These are phyloP conservation scores for Hericium coralloides DNA, from an alignment of 768 basidiomycete species.

Conservation along the genomic window DNA sequence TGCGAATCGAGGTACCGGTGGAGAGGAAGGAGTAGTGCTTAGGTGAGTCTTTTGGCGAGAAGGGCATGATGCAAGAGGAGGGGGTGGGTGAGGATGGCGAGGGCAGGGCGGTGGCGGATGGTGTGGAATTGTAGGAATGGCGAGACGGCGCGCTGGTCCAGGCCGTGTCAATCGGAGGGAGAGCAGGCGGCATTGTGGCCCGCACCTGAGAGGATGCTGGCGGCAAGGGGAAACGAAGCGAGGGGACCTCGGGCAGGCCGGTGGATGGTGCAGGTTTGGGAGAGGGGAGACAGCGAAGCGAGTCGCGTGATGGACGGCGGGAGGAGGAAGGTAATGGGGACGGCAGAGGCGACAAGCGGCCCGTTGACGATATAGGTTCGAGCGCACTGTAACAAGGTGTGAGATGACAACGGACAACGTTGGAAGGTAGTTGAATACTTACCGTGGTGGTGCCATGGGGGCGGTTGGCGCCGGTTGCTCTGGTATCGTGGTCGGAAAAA, in stretches of 20 bases:
- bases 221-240: neutral
- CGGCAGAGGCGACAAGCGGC: neutral
- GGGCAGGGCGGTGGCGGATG: conserved; percentile 10
- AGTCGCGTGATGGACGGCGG: conserved; percentile 31
- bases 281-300: conserved; percentile 44
- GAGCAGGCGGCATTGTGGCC: neutral
- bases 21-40: conserved; percentile 13
- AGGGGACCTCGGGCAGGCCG: conserved; percentile 39
- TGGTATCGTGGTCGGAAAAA: too few relatives aligned
- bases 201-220: neutral
- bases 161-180: neutral
- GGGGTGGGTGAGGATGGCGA: conserved; percentile 20
- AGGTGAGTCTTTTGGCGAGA: conserved; percentile 10
- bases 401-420: too few relatives aligned
- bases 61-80: conserved; percentile 24
- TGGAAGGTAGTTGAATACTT: too few relatives aligned
- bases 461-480: too few relatives aligned
- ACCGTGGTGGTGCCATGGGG: too few relatives aligned
- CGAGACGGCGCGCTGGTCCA: neutral
- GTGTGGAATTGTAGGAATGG: neutral
- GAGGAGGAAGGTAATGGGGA: neutral
- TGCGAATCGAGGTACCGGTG: conserved; percentile 7
- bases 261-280: conserved; percentile 51
- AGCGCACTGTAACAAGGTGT: neutral
- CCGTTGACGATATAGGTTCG: neutral